Percentiles rank a stretch among this genome's conserved stretches.
Evolutionary conservation across 2,329 filamentous ascomycete species (phyloP).

Genomic region (Colletotrichum gloeosporioides): DNA sequence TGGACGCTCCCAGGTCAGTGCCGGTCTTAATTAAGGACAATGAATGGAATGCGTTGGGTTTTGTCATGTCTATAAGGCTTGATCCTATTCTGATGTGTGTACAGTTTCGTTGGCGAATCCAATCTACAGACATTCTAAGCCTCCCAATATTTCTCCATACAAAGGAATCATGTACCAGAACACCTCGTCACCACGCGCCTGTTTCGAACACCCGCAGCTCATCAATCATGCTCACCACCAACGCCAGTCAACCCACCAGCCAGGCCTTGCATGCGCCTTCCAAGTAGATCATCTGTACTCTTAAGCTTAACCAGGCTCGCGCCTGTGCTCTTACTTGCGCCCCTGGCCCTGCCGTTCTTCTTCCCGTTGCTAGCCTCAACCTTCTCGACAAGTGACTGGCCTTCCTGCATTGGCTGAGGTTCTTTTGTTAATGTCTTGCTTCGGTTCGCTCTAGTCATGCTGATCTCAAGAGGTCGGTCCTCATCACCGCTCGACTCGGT

Average conservation of each 20-base stretch:
- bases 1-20: background rate
- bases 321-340: slow-evolving; percentile 45
- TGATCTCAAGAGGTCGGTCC: slow-evolving; percentile 83
- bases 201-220: background rate
- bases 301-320: slow-evolving; percentile 58
- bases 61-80: background rate
- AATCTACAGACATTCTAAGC: slow-evolving; percentile 10
- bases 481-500: slow-evolving; percentile 78
- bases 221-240: slow-evolving; percentile 42
- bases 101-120: slow-evolving; percentile 13
- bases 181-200: background rate
- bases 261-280: slow-evolving; percentile 63
- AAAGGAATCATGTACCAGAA: background rate
- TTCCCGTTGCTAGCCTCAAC: slow-evolving; percentile 24
- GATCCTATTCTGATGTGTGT: background rate
- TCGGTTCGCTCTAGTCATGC: slow-evolving; percentile 52
- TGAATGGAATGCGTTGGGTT: background rate
- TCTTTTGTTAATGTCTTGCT: slow-evolving; percentile 24
- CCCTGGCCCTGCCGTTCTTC: slow-evolving; percentile 31
- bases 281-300: slow-evolving; percentile 63
- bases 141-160: background rate
- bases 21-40: fast-evolving
- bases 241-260: slow-evolving; percentile 58
- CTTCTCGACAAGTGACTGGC: slow-evolving; percentile 25
- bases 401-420: slow-evolving; percentile 23